Evolutionary conservation across 257 asterid species (phyloP).

Genomic region (Anisodus acutangulus): DNA sequence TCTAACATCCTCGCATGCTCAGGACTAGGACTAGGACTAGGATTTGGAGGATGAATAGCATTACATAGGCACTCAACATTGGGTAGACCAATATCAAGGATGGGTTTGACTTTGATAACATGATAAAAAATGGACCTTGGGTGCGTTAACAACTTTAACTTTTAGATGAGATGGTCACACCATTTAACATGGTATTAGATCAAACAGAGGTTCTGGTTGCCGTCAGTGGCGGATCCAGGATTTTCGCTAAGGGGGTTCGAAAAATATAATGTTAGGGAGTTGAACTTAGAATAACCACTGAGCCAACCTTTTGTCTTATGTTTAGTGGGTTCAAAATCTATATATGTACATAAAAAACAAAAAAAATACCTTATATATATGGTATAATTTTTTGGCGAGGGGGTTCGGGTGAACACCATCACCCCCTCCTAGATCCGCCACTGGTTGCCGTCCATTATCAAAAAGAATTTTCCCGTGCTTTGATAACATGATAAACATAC

Average conservation of each 20-base stretch:
- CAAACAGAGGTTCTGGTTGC: neutral
- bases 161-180: constrained; percentile 1
- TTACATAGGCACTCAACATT: neutral
- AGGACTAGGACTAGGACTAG: neutral
- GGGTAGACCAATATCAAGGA: neutral
- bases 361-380: too few relatives aligned
- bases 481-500: neutral
- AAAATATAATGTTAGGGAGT: too few relatives aligned
- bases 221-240: too few relatives aligned
- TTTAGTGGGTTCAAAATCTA: too few relatives aligned
- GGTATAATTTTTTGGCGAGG: too few relatives aligned
- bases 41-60: constrained; percentile 17
- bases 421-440: too few relatives aligned
- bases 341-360: too few relatives aligned
- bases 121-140: too few relatives aligned
- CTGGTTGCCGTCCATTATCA: neutral
- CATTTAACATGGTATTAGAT: neutral
- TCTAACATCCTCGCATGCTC: neutral
- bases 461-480: neutral
- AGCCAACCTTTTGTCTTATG: too few relatives aligned
- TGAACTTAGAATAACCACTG: too few relatives aligned
- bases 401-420: too few relatives aligned
- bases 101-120: neutral
- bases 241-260: too few relatives aligned
- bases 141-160: neutral